Evolutionary conservation across 306 rosid genomes (phyloP), one percentile per base, ranked within the genome.

Genomic region (Vicia faba): DNA sequence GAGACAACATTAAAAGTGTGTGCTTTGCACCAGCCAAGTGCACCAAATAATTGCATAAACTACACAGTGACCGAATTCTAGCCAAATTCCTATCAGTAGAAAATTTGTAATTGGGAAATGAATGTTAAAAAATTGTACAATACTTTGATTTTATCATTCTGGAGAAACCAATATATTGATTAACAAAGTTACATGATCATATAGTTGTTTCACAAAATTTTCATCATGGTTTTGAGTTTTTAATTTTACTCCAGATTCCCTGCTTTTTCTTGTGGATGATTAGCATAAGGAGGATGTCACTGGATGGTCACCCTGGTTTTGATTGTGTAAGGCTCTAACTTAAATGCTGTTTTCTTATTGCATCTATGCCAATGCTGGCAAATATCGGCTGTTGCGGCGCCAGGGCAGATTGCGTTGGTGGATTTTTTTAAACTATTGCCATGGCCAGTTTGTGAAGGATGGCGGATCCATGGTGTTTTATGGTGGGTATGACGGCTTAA

Each of bases 261-360:
- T 89, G 96, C 81, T 93, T 93, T 77, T 60, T 93, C 77, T 50
- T 88, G 84, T 88, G 91, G 98, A 83, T 93, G 91, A 40, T 62
- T 74, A 83, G 82, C 69, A 78, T 93, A 59, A 82, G 98, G 79
- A 88, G 81, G 81, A 93, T 93, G 98, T 89, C 98, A 38, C 69
- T 89, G 78, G 74, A 82, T 73, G 82, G 75, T 72, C 88, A 93
- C 73, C 88, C 92, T 49, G 98, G 97, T 61, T 93, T 92, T 69
- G 81, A 86, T 78, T 80, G 80, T 14, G 98, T 93, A 89, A 86
- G 95, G 66, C 86, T 57, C 66, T 49, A 15, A 29, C 50, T 8
- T 23, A 43, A 43, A 38, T 40, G 26, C 25, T 13, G 45, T 79
- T 75, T 72, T 28, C 19, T n/a, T 43, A 38, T 28, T 31, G 49